phyloP scores from a whole-genome alignment of 2,329 filamentous ascomycete genomes.

The Aspergillus versicolor region DNA sequence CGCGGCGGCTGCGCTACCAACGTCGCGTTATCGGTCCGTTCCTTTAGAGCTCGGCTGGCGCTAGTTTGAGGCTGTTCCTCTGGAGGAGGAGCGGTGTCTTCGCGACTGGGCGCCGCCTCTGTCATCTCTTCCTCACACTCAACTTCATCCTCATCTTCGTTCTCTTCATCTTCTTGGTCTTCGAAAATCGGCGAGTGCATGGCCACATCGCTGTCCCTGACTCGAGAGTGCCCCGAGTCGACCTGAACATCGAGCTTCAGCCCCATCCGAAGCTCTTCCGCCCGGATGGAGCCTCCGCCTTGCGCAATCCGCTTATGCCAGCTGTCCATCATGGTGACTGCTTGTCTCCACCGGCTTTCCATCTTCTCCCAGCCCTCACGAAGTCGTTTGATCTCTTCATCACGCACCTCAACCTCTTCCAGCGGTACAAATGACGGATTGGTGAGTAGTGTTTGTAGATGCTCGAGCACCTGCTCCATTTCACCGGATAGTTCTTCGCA shows the following conservation, averaged over 20 bases:
- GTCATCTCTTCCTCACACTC: slow-evolving; percentile 24
- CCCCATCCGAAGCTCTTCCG: slow-evolving; percentile 44
- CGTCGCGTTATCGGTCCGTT: slow-evolving; percentile 37
- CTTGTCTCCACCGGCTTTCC: slow-evolving; percentile 86
- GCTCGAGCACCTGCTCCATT: slow-evolving; percentile 74
- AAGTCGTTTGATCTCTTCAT: slow-evolving; percentile 83
- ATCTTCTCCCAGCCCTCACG: slow-evolving; percentile 89
- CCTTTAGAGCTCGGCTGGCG: slow-evolving; percentile 32
- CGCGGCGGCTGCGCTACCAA: slow-evolving; percentile 29
- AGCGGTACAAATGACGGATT: slow-evolving; percentile 96
- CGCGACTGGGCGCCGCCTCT: slow-evolving; percentile 28
- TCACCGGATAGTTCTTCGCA: slow-evolving; percentile 70
- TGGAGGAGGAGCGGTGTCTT: slow-evolving; percentile 1
- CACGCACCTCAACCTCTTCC: slow-evolving; percentile 88
- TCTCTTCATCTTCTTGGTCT: slow-evolving; percentile 29
- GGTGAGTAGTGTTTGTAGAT: slow-evolving; percentile 79
- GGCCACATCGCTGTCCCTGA: slow-evolving; percentile 21
- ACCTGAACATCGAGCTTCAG: slow-evolving; percentile 43
- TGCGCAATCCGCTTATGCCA: slow-evolving; percentile 77
- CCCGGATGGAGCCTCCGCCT: slow-evolving; percentile 41
- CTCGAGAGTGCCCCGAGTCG: slow-evolving; percentile 20
- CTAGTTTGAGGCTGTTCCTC: slow-evolving; percentile 5
- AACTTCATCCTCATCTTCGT: slow-evolving; percentile 21
- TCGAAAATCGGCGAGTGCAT: slow-evolving; percentile 34
- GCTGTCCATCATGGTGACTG: slow-evolving; percentile 83